A percentile compares a stretch with the other conserved stretches of the same genome.
Conservation (phyloP, 441 rosid species). For the Flueggea neowawraea region DNA sequence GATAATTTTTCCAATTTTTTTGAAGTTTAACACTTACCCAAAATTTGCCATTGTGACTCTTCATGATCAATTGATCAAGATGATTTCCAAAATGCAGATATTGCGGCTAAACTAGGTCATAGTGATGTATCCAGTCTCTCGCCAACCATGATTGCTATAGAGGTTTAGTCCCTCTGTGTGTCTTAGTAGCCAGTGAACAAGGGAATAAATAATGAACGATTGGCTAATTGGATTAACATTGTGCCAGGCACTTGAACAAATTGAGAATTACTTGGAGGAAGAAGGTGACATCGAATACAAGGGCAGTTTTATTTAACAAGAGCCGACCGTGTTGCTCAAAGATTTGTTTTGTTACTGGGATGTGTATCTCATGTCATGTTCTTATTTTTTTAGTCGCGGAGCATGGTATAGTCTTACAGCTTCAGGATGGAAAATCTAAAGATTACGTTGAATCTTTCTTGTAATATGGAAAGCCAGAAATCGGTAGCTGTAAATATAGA, state of each 20-base stretch:
- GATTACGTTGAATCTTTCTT: no score
- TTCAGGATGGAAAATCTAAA: no score
- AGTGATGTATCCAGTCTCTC: constrained; percentile 51
- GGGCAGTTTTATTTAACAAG: constrained; percentile 2
- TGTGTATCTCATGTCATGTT: no score
- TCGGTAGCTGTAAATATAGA: no score
- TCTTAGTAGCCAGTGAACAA: no score
- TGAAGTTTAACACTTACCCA: background rate
- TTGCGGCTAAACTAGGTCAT: constrained; percentile 61
- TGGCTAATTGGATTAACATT: constrained; percentile 10
- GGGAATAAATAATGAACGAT: no score
- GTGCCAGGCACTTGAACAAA: constrained; percentile 55
- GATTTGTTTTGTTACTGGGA: background rate
- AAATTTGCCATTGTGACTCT: background rate
- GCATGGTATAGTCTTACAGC: no score
- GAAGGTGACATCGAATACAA: constrained; percentile 14
- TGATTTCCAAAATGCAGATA: constrained; percentile 37
- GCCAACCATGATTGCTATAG: constrained; percentile 69
- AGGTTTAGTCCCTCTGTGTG: constrained; percentile 33
- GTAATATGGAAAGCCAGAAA: no score
- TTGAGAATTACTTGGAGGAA: constrained; percentile 29
- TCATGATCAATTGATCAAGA: background rate
- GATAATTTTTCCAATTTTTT: background rate
- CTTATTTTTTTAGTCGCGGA: no score
- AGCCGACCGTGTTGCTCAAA: background rate